A percentile compares a stretch with the other conserved stretches of the same genome.
phyloP scores from a whole-genome alignment of 805 yeast genomes.

The Yamadazyma nakazawae region DNA sequence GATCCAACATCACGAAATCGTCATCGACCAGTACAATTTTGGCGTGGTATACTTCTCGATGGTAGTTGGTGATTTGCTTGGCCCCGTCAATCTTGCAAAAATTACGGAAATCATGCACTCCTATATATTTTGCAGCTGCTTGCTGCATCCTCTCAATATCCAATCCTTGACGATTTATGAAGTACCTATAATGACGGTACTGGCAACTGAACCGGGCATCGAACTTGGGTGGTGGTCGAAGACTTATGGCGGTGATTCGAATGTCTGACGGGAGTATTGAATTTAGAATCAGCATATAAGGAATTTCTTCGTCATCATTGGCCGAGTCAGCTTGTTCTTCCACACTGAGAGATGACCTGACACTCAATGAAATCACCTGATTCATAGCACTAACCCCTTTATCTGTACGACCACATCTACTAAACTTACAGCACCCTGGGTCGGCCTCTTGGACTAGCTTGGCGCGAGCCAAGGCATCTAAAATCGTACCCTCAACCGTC shows the following conservation, averaged over 20 bases:
- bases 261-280: constrained; percentile 78
- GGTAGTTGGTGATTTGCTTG: constrained; percentile 80
- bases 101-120: constrained; percentile 88
- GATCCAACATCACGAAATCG: constrained; percentile 64
- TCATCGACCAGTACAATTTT: constrained; percentile 41
- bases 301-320: constrained; percentile 66
- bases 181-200: constrained; percentile 82
- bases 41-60: constrained; percentile 57
- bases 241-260: constrained; percentile 72
- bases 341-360: constrained; percentile 62
- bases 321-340: constrained; percentile 59
- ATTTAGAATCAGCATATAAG: constrained; percentile 73
- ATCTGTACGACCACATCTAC: constrained; percentile 94
- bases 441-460: constrained; percentile 59
- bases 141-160: constrained; percentile 64
- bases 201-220: constrained; percentile 92
- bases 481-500: constrained; percentile 76
- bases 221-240: constrained; percentile 78
- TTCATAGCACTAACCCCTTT: constrained; percentile 96
- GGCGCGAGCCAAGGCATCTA: constrained; percentile 68
- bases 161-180: constrained; percentile 56
- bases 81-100: constrained; percentile 94
- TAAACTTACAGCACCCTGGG: constrained; percentile 65
- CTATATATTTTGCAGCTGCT: constrained; percentile 63
- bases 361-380: constrained; percentile 79